Conservation (phyloP, 495 filamentous ascomycete genomes). For the Hypoxylon crocopeplum region DNA sequence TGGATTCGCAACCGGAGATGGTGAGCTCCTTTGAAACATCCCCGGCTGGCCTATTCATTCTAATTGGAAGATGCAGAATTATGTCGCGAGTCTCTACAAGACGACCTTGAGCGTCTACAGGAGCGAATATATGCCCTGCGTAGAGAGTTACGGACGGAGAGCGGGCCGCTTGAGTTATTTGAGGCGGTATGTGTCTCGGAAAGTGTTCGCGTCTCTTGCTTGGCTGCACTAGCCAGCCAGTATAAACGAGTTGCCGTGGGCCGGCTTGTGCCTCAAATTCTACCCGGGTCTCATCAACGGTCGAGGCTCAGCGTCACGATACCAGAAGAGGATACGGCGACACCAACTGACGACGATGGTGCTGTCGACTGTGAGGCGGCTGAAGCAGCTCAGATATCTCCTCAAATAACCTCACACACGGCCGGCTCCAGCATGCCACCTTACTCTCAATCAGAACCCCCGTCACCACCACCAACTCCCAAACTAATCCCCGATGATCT, state of each 20-base stretch:
- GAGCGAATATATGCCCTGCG: slow-evolving; percentile 35
- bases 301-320: slow-evolving; percentile 12
- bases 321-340: slow-evolving; percentile 7
- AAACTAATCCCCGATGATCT: slow-evolving; percentile 39
- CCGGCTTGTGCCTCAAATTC: slow-evolving; percentile 41
- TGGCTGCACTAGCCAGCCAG: slow-evolving; percentile 43
- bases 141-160: slow-evolving; percentile 13
- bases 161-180: slow-evolving; percentile 38
- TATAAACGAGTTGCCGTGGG: slow-evolving; percentile 47
- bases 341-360: background rate
- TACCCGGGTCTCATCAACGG: slow-evolving; percentile 36
- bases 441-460: slow-evolving; percentile 43
- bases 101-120: slow-evolving; percentile 38
- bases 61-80: slow-evolving; percentile 26
- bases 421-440: slow-evolving; percentile 21
- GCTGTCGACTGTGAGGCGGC: slow-evolving; percentile 15
- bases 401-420: slow-evolving; percentile 20
- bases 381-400: slow-evolving; percentile 19
- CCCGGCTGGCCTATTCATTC: background rate
- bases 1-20: slow-evolving; percentile 45
- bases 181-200: slow-evolving; percentile 44
- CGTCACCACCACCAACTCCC: slow-evolving; percentile 48
- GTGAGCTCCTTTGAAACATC: slow-evolving; percentile 34
- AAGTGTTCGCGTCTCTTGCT: slow-evolving; percentile 36
- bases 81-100: slow-evolving; percentile 36